Evolutionary conservation across 768 basidiomycete species (phyloP).

Genomic region (Trametes gibbosa): DNA sequence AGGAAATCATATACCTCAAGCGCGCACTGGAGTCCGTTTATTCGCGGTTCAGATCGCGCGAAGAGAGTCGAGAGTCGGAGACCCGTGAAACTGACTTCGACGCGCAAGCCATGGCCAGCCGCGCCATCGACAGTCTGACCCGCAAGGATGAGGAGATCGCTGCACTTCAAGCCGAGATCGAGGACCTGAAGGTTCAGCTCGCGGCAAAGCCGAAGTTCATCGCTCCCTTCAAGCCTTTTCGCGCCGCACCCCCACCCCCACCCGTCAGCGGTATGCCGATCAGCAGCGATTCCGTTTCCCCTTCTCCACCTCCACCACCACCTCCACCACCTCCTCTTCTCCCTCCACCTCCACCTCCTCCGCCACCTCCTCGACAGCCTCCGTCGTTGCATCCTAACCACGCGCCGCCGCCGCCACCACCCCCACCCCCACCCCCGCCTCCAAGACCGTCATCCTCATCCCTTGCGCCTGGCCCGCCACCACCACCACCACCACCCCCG

Average conservation of each 20-base stretch:
- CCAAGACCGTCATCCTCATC: slow-evolving; percentile 29
- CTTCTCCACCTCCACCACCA: not conserved
- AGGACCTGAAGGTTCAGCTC: slow-evolving; percentile 49
- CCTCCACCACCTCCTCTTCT: too few relatives aligned
- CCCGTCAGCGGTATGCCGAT: slow-evolving; percentile 4
- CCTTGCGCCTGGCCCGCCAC: slow-evolving; percentile 23
- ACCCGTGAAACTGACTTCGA: slow-evolving; percentile 52
- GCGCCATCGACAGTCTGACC: slow-evolving; percentile 64
- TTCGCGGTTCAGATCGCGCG: slow-evolving; percentile 64
- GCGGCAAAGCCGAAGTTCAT: slow-evolving; percentile 47
- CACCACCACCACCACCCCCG: slow-evolving; percentile 38
- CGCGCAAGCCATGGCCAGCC: slow-evolving; percentile 65
- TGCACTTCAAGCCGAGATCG: slow-evolving; percentile 47
- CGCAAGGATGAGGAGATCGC: slow-evolving; percentile 67
- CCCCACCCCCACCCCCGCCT: slow-evolving; percentile 22
- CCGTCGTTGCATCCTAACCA: not conserved
- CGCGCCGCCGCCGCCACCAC: not conserved
- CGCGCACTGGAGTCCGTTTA: slow-evolving; percentile 87
- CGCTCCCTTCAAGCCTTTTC: slow-evolving; percentile 41
- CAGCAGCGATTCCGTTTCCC: not conserved
- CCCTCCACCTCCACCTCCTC: not conserved
- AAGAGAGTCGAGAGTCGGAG: slow-evolving; percentile 44
- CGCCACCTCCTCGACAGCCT: not conserved
- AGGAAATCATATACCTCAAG: slow-evolving; percentile 74
- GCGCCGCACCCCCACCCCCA: slow-evolving; percentile 14